These are phyloP conservation scores for Gnomoniopsis sp. DNA, from an alignment of 2,329 filamentous ascomycete species.

Conservation along the genomic window DNA sequence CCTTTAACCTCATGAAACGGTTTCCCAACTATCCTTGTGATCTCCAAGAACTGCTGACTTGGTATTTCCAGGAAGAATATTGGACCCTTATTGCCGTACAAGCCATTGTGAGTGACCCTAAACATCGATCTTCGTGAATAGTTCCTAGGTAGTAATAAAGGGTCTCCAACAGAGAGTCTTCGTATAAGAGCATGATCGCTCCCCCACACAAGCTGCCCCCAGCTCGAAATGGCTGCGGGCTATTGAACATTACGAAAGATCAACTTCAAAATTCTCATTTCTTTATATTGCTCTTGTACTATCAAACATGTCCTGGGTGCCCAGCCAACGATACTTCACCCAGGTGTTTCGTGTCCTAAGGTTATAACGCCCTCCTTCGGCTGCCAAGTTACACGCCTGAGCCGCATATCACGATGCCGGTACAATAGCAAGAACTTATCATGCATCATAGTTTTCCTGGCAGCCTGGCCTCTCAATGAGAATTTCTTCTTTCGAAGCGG, in stretches of 20 bases:
- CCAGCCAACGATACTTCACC: background rate
- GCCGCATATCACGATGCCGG: background rate
- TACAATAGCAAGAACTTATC: background rate
- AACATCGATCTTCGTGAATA: background rate
- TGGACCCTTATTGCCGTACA: background rate
- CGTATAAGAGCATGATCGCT: no score
- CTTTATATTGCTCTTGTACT: background rate
- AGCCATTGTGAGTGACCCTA: background rate
- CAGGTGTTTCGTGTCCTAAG: background rate
- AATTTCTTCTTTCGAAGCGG: background rate
- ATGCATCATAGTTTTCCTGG: no score
- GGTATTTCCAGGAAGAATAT: background rate
- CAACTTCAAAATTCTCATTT: background rate
- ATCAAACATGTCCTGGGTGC: background rate
- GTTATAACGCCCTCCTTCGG: background rate
- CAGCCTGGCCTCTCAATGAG: no score
- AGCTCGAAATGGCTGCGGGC: background rate
- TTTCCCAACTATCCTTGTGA: background rate
- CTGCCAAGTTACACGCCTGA: background rate
- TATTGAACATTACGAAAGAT: background rate
- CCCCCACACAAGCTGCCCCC: no score
- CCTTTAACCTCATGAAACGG: background rate
- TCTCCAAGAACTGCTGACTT: background rate
- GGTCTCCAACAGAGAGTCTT: background rate
- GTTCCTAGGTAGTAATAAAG: background rate